Conservation (phyloP, 2,329 filamentous ascomycete species). For the Cordyceps tenuipes region DNA sequence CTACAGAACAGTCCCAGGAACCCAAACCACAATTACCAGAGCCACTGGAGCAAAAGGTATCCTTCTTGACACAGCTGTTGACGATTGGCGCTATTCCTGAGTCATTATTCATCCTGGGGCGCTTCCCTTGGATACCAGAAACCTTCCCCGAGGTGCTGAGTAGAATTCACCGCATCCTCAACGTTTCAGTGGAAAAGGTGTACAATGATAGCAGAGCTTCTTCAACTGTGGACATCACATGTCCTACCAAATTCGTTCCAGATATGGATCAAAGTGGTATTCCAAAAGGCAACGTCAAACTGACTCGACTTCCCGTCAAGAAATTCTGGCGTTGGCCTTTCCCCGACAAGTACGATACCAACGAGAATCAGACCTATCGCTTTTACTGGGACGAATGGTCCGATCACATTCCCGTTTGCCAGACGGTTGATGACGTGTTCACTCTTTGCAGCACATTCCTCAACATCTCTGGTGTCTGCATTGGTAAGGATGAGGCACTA, state of each 20-base stretch:
- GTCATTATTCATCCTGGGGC: conserved; percentile 82
- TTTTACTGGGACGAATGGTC: conserved; percentile 98
- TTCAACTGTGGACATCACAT: conserved; percentile 22
- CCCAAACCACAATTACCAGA: conserved; percentile 53
- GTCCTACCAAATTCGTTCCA: conserved; percentile 37
- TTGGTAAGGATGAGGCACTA: conserved; percentile 73
- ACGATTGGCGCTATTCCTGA: conserved; percentile 90
- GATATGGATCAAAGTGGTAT: conserved; percentile 56
- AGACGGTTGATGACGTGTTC: conserved; percentile 84
- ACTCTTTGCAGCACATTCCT: conserved; percentile 75
- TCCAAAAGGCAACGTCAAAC: conserved; percentile 59
- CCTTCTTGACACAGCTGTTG: conserved; percentile 74
- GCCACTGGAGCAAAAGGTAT: conserved; percentile 79
- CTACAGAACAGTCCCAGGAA: conserved; percentile 33
- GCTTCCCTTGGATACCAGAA: conserved; percentile 87
- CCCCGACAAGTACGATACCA: conserved; percentile 67
- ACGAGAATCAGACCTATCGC: conserved; percentile 70
- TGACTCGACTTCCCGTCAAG: conserved; percentile 50
- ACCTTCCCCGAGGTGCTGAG: conserved; percentile 73
- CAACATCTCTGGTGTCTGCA: conserved; percentile 78
- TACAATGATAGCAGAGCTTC: conserved; percentile 39
- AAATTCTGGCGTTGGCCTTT: conserved; percentile 76
- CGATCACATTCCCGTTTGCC: conserved; percentile 87
- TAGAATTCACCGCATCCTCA: conserved; percentile 74
- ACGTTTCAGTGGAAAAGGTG: conserved; percentile 73